Evolutionary conservation across 352 stramenopile species (phyloP), one percentile per base, ranked within the genome.

Genomic region (Aphanomyces stellatus): DNA sequence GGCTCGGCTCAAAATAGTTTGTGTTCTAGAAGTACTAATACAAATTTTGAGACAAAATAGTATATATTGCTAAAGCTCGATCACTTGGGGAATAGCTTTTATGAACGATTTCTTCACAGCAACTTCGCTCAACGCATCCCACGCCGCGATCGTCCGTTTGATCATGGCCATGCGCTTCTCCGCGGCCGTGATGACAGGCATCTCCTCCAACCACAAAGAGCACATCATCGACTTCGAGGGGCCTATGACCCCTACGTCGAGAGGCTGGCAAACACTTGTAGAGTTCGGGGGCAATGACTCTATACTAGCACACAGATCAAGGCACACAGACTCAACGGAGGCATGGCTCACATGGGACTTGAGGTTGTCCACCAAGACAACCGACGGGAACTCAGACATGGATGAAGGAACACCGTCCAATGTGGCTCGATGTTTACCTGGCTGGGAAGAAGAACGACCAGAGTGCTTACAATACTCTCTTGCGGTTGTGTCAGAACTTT

Each of bases 181-280:
- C 37, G 37, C 37, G 8, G 37, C 37, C 17, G 37, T 43, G 8
- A 17, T 43, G 8, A 43, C 37, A 17, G 37, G 37, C 37, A 17
- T 43, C 37, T 43, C 37, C 37, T 43, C 17, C 8, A 17, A 17
- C 37, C 37, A 43, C 37, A 43, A 43, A 17, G 37, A 17, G 8
- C 37, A 17, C 17, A 61, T 15, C 34, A 30, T 48, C 30, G 55
- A 10, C 34, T 61, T 61, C 6, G 43, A 61, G 30, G 53, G 53
- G 6, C 53, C 53, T 24, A 61, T 61, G 7, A 61, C 25, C 6
- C 53, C 53, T 10, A 61, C 53, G 49, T 56, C 49, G 8, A 56
- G n/a, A 28, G 49, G 49, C 49, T 56, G 49, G n/a, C 49, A 56
- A 8, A 61, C 53, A 11, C 24, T 17, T 6, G 53, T 61, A 27